Base-by-base conservation (phyloP, 2,329 filamentous ascomycete genomes). In the Stagonosporopsis vannaccii region DNA sequence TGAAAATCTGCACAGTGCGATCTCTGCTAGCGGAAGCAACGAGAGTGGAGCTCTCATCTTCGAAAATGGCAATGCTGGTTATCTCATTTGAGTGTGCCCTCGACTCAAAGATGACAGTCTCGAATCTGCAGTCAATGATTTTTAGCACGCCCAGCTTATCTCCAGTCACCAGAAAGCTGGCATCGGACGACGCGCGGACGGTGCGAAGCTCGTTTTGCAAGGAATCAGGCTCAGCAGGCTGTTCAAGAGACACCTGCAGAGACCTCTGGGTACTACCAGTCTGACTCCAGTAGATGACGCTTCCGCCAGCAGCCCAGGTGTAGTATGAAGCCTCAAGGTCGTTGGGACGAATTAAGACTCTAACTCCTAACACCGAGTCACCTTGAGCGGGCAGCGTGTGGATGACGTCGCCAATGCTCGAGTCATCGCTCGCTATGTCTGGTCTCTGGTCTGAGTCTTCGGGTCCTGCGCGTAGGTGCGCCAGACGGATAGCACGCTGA, bases 1-100 rank as follows among this genome's bases (percentile, higher is more conserved):
- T 82, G 72, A 97, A 98, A n/a, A 99, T 79, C 73, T 99, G 95
- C 1, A 94, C 86, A n/a, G 90, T 97, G 46, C 95, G 88, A 76
- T 99, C 95, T 62, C 95, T 85, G 25, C 68, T 65, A 71, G 90
- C 93, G 11, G 89, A 92, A 17, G 91, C 94, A 65, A 98, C 82
- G 41, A 97, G 80, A 32, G 86, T 84, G 42, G 79, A 82, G 1
- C 83, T 80, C 1, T 84, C 81, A 60, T 90, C 85, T 64, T 91
- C 85, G 66, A 87, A 87, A 4, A 96, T 81, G 19, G 88, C 86
- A 63, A 98, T 89, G 66, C 90, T 90, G 35, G 91, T 91, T 60
- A 96, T 90, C 68, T 97, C 92, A 7, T 87, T 88, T 5, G 90
- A 85, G 72, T 99, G 95, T 25, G 93, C 95, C 72, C 96, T 95